A percentile compares a stretch with the other conserved stretches of the same genome.
Evolutionary conservation across 305 asterid species (phyloP).

Genomic region (Nicotiana rustica): DNA sequence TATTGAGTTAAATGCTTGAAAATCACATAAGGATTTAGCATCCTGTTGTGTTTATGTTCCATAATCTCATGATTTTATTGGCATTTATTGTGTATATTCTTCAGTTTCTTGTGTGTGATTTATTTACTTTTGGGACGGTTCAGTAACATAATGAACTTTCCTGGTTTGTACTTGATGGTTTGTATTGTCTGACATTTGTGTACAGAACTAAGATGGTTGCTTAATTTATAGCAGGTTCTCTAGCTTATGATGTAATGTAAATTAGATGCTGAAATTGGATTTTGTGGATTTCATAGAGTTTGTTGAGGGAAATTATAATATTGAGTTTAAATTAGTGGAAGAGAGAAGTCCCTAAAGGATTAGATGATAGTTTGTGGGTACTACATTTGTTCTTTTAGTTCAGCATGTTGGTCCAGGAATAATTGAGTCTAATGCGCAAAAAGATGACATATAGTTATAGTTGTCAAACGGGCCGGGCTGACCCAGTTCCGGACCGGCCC

Average conservation of each 20-base stretch:
- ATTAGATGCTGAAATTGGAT: not conserved
- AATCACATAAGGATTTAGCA: not conserved
- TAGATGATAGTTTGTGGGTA: no score
- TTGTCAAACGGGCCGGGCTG: no score
- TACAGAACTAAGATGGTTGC: not conserved
- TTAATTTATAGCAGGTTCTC: not conserved
- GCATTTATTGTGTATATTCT: not conserved
- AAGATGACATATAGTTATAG: not conserved
- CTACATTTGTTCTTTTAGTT: no score
- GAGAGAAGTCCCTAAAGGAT: no score
- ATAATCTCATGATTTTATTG: not conserved
- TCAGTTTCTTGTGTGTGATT: not conserved
- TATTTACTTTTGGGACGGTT: not conserved
- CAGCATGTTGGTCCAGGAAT: not conserved
- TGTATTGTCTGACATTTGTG: not conserved
- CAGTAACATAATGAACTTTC: not conserved
- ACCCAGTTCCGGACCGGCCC: no score
- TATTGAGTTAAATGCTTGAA: not conserved
- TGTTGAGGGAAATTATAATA: not conserved
- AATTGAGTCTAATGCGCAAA: not conserved
- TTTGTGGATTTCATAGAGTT: not conserved
- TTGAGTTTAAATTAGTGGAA: no score
- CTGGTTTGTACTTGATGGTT: not conserved
- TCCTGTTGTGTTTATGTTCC: constrained; percentile 4
- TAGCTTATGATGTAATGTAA: not conserved